Evolutionary conservation across 2,329 filamentous ascomycete genomes (phyloP), one percentile per base, ranked within the genome.

Genomic region (Lachnellula arida): DNA sequence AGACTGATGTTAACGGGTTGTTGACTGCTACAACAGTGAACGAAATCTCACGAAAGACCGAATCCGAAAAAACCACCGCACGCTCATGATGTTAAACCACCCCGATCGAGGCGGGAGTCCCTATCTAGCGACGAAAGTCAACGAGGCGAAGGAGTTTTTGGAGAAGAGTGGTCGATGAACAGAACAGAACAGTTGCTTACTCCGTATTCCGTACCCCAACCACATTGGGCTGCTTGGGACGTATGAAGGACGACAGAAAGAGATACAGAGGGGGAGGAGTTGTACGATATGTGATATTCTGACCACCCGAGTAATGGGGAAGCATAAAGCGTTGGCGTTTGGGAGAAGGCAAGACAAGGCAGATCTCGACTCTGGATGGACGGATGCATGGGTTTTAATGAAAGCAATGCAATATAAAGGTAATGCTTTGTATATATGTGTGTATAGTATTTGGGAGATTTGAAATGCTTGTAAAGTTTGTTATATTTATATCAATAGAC

Each of bases 31-130:
- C 4, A 46, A 59, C 60, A 97, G 92, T 62, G 94, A 99, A 76
- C 84, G 91, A 60, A 84, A 86, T 65, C 72, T 97, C 60, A 94
- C 87, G 57, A 96, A 95, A 75, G 93, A 97, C 47, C 94, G 96
- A 71, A 79, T 99, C 67, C 90, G 94, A 71, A 97, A 97, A 77
- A 91, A 92, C 66, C 94, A 99, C 75, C 87, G 94, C 62, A 91
- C 87, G 53, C 84, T 97, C 64, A 99, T 99, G 93, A 84, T 99
- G 55, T 80, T 96, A 63, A 99, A 99, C 79, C 94, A 99, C 74
- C 94, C 94, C 61, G 94, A 99, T 79, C 88, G 94, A 70, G 94
- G 94, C 63, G 94, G 94, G 40, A 97, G 91, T 70, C 94, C 94
- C 7, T 99, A 97, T 71, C 77, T 99, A 46, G 94, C 94, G 14